Conservation (phyloP, 305 asterid genomes). For the Solanum hybrid region DNA sequence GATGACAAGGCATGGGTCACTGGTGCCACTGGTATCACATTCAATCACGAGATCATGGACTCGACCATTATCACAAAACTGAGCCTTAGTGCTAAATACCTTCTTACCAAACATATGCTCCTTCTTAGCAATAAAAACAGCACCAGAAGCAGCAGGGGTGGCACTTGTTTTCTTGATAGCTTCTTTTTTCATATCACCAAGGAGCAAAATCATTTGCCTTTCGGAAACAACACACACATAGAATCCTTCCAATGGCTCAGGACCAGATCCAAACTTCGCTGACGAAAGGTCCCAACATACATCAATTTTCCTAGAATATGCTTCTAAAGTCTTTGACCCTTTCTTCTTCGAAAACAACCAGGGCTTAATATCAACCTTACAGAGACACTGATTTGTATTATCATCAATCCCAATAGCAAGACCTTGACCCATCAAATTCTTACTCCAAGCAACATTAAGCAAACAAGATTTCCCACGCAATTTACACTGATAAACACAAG, state of each 20-base stretch:
- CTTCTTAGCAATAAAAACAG: slow-evolving; percentile 42
- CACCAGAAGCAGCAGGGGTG: slow-evolving; percentile 25
- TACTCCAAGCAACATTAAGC: slow-evolving; percentile 51
- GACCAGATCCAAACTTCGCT: slow-evolving; percentile 67
- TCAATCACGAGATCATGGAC: slow-evolving; percentile 48
- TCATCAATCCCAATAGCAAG: slow-evolving; percentile 55
- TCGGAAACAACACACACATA: slow-evolving; percentile 43
- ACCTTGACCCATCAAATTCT: slow-evolving; percentile 66
- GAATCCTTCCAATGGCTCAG: slow-evolving; percentile 59
- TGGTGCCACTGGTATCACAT: slow-evolving; percentile 36
- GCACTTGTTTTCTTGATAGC: slow-evolving; percentile 43
- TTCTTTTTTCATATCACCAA: slow-evolving; percentile 63
- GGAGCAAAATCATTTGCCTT: slow-evolving; percentile 46
- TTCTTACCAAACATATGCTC: slow-evolving; percentile 57
- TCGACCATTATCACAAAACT: slow-evolving; percentile 31
- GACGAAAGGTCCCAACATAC: slow-evolving; percentile 59
- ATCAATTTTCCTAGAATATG: slow-evolving; percentile 36
- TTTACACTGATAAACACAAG: slow-evolving; percentile 46
- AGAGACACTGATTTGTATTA: slow-evolving; percentile 33
- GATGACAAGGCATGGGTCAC: slow-evolving; percentile 42
- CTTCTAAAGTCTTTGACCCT: slow-evolving; percentile 54
- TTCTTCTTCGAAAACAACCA: slow-evolving; percentile 64
- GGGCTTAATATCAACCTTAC: slow-evolving; percentile 60
- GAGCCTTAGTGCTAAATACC: slow-evolving; percentile 40
- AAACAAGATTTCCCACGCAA: slow-evolving; percentile 45